Conservation (phyloP, 352 stramenopile species). For the Pythium biforme region DNA sequence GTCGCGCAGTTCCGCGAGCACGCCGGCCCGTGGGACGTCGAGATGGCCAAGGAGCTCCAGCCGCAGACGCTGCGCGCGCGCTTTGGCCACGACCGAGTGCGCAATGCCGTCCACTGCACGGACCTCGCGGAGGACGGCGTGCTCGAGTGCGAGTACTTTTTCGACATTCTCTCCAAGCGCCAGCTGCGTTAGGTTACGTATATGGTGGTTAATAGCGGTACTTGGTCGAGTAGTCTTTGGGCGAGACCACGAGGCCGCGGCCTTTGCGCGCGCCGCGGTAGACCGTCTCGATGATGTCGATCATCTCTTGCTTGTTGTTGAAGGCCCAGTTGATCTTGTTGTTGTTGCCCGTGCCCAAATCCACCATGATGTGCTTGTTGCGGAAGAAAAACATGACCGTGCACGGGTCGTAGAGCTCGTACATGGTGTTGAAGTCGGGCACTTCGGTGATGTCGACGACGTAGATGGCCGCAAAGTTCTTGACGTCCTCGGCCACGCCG, state of each 20-base stretch:
- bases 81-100: constrained; percentile 86
- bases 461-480: constrained; percentile 99
- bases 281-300: constrained; percentile 99
- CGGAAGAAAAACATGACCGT: constrained; percentile 99
- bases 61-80: constrained; percentile 86
- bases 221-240: constrained; percentile 99
- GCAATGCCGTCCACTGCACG: constrained; percentile 93
- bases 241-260: constrained; percentile 96
- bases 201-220: constrained; percentile 90
- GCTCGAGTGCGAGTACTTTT: constrained; percentile 93
- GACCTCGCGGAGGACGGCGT: constrained; percentile 90
- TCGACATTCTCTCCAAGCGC: constrained; percentile 88
- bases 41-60: constrained; percentile 92
- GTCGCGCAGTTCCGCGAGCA: constrained; percentile 77
- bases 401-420: constrained; percentile 99
- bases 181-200: constrained; percentile 26
- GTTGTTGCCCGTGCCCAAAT: constrained; percentile 99
- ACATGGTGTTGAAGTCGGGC: constrained; percentile 99
- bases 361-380: constrained; percentile 99
- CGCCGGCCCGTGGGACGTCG: constrained; percentile 89
- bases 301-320: constrained; percentile 98
- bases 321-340: constrained; percentile 99
- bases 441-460: constrained; percentile 94
- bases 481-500: constrained; percentile 97
- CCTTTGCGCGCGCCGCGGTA: constrained; percentile 98